Evolutionary conservation across 2,329 filamentous ascomycete genomes (phyloP).

Genomic region (Cryphonectria japonica): DNA sequence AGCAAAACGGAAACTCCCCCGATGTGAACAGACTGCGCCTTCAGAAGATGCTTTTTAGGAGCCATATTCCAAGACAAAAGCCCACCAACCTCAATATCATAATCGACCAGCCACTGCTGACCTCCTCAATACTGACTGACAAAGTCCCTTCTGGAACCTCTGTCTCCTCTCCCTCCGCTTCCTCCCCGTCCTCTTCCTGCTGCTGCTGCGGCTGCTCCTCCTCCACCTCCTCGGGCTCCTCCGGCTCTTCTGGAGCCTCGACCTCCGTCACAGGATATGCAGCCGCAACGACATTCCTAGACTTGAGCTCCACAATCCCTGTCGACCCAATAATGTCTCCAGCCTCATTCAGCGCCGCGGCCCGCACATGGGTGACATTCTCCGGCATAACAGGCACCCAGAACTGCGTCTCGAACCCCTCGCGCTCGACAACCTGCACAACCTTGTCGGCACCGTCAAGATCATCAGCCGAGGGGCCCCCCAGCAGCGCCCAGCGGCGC

Average conservation of each 20-base stretch:
- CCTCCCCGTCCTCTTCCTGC: background rate
- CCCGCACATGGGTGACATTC: slow-evolving; percentile 22
- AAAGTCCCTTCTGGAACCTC: background rate
- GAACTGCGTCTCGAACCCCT: slow-evolving; percentile 13
- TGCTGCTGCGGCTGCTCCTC: background rate
- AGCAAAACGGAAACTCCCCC: background rate
- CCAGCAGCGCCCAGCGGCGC: slow-evolving; percentile 23
- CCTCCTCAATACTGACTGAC: background rate
- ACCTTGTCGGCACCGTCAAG: background rate
- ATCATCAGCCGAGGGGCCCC: background rate
- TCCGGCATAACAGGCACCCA: background rate
- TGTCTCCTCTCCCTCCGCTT: background rate
- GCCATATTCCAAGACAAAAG: background rate
- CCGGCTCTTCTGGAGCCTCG: background rate
- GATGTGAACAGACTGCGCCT: background rate
- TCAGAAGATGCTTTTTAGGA: slow-evolving; percentile 1
- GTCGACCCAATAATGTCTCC: slow-evolving; percentile 28
- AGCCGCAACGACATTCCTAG: background rate
- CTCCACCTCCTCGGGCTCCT: background rate
- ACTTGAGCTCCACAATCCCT: slow-evolving; percentile 21
- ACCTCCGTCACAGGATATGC: slow-evolving; percentile 13
- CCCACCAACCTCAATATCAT: background rate
- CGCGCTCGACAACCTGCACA: background rate
- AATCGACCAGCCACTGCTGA: background rate
- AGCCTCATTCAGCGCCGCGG: slow-evolving; percentile 26